Conservation (phyloP, 495 filamentous ascomycete genomes). For the Xylaria telfairii region DNA sequence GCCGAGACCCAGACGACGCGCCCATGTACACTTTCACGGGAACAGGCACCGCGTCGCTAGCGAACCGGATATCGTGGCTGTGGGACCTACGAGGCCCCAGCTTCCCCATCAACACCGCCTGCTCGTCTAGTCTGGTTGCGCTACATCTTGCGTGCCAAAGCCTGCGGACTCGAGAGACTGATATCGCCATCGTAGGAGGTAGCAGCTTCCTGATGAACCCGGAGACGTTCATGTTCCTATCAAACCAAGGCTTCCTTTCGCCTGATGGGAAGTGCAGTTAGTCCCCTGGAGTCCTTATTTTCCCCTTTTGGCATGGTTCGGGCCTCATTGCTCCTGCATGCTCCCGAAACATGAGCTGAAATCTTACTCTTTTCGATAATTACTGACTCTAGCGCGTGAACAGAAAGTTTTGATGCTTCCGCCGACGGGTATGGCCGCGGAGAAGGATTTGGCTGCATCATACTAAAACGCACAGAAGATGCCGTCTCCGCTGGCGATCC, state of each 20-base stretch:
- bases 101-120: constrained; percentile 84
- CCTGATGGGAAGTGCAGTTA: constrained; percentile 49
- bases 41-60: constrained; percentile 53
- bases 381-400: too few species aligned
- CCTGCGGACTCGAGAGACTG: constrained; percentile 62
- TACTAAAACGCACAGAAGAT: constrained; percentile 61
- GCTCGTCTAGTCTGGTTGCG: constrained; percentile 72
- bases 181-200: constrained; percentile 51
- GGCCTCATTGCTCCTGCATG: too few species aligned
- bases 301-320: too few species aligned
- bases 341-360: too few species aligned
- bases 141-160: constrained; percentile 79
- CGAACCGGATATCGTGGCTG: constrained; percentile 59
- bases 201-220: constrained; percentile 44
- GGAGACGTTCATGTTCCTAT: constrained; percentile 31
- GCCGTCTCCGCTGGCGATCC: constrained; percentile 58
- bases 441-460: constrained; percentile 59
- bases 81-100: constrained; percentile 60
- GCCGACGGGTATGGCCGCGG: constrained; percentile 72
- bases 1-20: constrained; percentile 43
- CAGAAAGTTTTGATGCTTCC: constrained; percentile 55
- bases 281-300: too few species aligned
- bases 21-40: constrained; percentile 59
- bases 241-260: constrained; percentile 34
- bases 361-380: too few species aligned